Percentiles rank a stretch among this genome's conserved stretches.
Evolutionary conservation across 768 basidiomycete species (phyloP).

Genomic region (Tylopilus plumbeoviolaceoides): DNA sequence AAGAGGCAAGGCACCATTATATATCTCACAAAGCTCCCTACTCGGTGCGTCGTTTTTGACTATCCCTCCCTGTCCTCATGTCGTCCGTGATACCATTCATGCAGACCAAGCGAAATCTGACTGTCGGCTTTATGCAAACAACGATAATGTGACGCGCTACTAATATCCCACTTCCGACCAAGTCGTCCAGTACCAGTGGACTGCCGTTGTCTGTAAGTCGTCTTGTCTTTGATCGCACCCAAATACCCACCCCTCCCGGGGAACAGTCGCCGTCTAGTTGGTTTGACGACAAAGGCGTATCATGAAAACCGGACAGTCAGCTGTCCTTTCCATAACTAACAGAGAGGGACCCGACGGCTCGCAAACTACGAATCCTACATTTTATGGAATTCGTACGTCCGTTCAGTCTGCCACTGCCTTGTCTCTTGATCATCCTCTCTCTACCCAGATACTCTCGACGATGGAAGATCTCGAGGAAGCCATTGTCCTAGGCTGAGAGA

Average conservation of each 20-base stretch:
- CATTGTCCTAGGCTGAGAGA: no score
- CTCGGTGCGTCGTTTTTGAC: constrained; percentile 24
- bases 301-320: constrained; percentile 41
- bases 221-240: constrained; percentile 6
- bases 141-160: constrained; percentile 74
- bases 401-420: background rate
- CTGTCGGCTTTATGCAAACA: constrained; percentile 59
- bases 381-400: constrained; percentile 75
- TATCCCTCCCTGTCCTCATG: constrained; percentile 5
- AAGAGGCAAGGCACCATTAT: constrained; percentile 25
- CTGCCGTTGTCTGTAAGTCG: constrained; percentile 75
- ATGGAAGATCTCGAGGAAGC: no score
- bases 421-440: constrained; percentile 8
- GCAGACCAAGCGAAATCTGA: constrained; percentile 37
- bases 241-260: constrained; percentile 40
- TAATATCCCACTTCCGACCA: constrained; percentile 55
- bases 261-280: constrained; percentile 71
- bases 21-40: constrained; percentile 20
- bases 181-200: constrained; percentile 72
- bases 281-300: constrained; percentile 55
- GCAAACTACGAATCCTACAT: constrained; percentile 64
- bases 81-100: constrained; percentile 1
- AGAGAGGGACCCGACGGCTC: constrained; percentile 54
- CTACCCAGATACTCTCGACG: no score
- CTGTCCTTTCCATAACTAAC: no score